phyloP scores from a whole-genome alignment of 208 protist genomes.

The Trypanosoma melophagium region DNA sequence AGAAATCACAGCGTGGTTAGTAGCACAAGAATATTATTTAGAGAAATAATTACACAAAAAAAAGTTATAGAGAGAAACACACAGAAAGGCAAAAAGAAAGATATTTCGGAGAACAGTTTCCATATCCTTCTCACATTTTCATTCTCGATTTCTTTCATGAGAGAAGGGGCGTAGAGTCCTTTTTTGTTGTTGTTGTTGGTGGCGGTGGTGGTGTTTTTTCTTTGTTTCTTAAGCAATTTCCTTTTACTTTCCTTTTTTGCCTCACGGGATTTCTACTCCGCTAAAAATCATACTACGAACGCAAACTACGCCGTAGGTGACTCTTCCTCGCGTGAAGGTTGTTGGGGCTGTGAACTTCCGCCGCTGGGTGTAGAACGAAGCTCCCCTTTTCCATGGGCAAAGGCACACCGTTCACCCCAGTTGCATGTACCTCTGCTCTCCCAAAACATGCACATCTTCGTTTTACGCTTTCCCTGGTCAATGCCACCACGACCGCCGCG shows the following conservation, averaged over 20 bases:
- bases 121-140: neutral
- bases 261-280: neutral
- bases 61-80: slow-evolving; percentile 4
- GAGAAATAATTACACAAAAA: neutral
- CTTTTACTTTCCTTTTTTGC: slow-evolving; percentile 19
- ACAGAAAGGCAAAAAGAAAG: too few relatives aligned
- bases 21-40: neutral
- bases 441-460: slow-evolving; percentile 88
- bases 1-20: neutral
- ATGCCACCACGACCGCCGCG: slow-evolving; percentile 57
- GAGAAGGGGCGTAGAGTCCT: too few relatives aligned
- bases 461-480: slow-evolving; percentile 77
- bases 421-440: slow-evolving; percentile 78
- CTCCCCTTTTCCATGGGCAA: slow-evolving; percentile 77
- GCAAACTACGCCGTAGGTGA: slow-evolving; percentile 14
- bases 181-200: too few relatives aligned
- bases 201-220: too few relatives aligned
- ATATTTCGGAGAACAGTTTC: neutral
- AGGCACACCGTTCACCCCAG: slow-evolving; percentile 84
- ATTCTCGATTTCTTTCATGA: neutral
- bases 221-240: neutral
- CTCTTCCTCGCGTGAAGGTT: neutral
- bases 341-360: slow-evolving; percentile 10
- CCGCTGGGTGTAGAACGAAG: slow-evolving; percentile 30
- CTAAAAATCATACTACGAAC: neutral